phyloP scores from a whole-genome alignment of 169 alveolate genomes.

The Theileria parva region DNA sequence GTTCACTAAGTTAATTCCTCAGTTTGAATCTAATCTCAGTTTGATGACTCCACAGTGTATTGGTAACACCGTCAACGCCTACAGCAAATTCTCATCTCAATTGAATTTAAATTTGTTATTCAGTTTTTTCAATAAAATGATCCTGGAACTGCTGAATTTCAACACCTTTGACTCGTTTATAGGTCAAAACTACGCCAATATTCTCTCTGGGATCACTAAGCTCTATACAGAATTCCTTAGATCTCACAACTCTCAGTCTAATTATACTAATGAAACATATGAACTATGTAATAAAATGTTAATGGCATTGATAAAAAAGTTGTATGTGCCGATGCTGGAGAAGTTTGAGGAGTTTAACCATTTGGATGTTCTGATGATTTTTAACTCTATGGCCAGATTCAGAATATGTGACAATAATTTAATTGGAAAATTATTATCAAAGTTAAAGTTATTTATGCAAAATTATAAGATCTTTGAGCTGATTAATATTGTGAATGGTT shows the following conservation, averaged over 20 bases:
- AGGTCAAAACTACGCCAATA: constrained; percentile 60
- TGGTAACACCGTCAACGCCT: constrained; percentile 59
- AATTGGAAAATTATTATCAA: not conserved
- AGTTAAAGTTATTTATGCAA: not conserved
- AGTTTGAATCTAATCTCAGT: constrained; percentile 9
- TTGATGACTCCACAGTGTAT: constrained; percentile 67
- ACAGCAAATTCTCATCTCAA: constrained; percentile 28
- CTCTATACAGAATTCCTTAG: constrained; percentile 10
- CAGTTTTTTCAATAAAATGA: constrained; percentile 16
- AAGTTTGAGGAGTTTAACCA: constrained; percentile 16
- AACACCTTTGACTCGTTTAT: constrained; percentile 20
- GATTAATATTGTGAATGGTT: not conserved
- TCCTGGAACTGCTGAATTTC: not conserved
- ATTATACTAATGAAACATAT: no score
- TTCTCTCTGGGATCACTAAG: constrained; percentile 57
- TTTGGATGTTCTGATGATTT: constrained; percentile 31
- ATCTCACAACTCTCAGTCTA: no score
- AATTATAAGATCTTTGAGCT: not conserved
- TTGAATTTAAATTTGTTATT: not conserved
- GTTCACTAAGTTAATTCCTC: constrained; percentile 3
- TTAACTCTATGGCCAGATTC: constrained; percentile 33
- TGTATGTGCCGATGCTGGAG: not conserved
- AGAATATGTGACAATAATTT: not conserved
- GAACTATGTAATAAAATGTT: no score
- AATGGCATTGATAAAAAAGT: not conserved